A percentile compares a stretch with the other conserved stretches of the same genome.
Evolutionary conservation across 768 basidiomycete genomes (phyloP).

Genomic region (Pulveroboletus ravenelii): DNA sequence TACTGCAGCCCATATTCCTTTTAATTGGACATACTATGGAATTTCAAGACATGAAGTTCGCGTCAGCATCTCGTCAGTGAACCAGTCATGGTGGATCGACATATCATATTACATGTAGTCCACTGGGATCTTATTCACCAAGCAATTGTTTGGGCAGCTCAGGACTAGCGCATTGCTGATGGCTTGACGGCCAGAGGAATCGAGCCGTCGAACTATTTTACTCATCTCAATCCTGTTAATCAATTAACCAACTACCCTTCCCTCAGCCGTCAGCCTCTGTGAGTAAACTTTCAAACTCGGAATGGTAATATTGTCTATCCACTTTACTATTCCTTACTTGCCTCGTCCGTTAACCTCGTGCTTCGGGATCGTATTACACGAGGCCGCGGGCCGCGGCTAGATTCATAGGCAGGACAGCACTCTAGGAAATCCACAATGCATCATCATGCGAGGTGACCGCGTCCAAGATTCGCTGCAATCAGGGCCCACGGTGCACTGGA

Average conservation of each 20-base stretch:
- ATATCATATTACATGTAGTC: background rate
- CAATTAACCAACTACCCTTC: background rate
- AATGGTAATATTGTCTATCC: conserved; percentile 1
- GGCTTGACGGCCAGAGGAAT: background rate
- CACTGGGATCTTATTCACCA: background rate
- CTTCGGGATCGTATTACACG: conserved; percentile 8
- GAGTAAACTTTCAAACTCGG: conserved; percentile 15
- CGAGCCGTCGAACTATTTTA: background rate
- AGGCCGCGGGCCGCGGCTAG: conserved; percentile 20
- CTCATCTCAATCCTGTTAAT: conserved; percentile 1
- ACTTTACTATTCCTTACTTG: conserved; percentile 6
- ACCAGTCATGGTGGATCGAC: background rate
- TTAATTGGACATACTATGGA: conserved; percentile 8
- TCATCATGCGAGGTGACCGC: conserved; percentile 1
- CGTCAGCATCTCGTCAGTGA: background rate
- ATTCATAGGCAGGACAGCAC: background rate
- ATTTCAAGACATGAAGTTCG: background rate
- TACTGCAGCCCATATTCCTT: conserved; percentile 3
- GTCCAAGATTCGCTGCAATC: background rate
- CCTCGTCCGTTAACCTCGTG: conserved; percentile 5
- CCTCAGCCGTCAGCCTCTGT: conserved; percentile 1
- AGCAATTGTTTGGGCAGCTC: background rate
- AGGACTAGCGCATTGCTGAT: background rate
- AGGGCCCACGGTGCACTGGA: background rate
- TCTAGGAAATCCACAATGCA: background rate